A percentile compares a stretch with the other conserved stretches of the same genome.
Evolutionary conservation across 2,329 filamentous ascomycete genomes (phyloP).

Genomic region (Penicillium sp.): DNA sequence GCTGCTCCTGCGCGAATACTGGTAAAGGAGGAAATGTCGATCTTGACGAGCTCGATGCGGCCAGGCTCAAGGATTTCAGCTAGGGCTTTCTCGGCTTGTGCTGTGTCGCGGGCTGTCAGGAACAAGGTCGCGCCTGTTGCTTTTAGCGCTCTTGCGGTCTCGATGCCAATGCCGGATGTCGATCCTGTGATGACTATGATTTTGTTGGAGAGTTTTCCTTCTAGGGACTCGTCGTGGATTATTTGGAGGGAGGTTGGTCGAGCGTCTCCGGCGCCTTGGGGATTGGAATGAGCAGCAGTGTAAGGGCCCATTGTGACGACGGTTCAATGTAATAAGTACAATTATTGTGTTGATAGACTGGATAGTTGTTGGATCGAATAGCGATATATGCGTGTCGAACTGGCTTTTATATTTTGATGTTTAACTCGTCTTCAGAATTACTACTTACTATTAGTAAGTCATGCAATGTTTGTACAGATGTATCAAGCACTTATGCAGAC

Average conservation of each 20-base stretch:
- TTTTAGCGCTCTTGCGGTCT: slow-evolving; percentile 47
- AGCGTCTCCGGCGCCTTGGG: slow-evolving; percentile 24
- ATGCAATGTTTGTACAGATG: too few species aligned
- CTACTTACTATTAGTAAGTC: too few species aligned
- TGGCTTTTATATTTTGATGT: too few species aligned
- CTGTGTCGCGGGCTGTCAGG: slow-evolving; percentile 45
- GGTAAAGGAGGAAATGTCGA: slow-evolving; percentile 19
- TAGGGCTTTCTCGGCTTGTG: slow-evolving; percentile 39
- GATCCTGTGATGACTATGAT: slow-evolving; percentile 46
- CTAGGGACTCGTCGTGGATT: slow-evolving; percentile 22
- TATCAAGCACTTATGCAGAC: not conserved
- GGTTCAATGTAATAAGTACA: not conserved
- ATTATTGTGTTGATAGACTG: not conserved
- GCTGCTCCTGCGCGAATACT: slow-evolving; percentile 16
- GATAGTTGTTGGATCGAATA: not conserved
- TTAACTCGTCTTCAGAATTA: too few species aligned
- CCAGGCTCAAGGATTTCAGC: slow-evolving; percentile 30
- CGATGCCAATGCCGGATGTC: slow-evolving; percentile 46
- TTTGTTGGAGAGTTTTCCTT: slow-evolving; percentile 27
- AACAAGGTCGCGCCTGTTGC: slow-evolving; percentile 49
- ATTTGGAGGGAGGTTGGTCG: slow-evolving; percentile 27
- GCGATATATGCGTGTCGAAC: not conserved
- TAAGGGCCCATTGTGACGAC: slow-evolving; percentile 21
- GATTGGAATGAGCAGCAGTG: slow-evolving; percentile 22
- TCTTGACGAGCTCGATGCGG: slow-evolving; percentile 35